Base-by-base conservation (phyloP, 345 rosid genomes). In the Dipteronia dyeriana region DNA sequence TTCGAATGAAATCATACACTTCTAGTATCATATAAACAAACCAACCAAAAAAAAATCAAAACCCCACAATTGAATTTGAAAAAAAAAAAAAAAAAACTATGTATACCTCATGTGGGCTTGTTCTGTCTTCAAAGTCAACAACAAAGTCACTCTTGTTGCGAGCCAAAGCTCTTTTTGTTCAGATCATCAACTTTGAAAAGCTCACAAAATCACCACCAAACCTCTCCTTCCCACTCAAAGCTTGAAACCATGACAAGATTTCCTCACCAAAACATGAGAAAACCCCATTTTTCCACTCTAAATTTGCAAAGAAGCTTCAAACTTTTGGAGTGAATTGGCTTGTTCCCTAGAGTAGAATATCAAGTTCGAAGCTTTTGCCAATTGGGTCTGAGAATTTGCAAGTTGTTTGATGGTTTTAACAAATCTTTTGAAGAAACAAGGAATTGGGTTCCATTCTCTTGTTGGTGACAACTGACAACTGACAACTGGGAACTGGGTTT, bases 31-130 rank as follows among this genome's bases (percentile, higher is more conserved):
- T 22, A 45, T 22, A 60, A 43, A 29, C n/a, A 62, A 47, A 74
- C 45, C 68, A 62, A 25, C 65, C 13, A 45, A 45, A 13, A n/a
- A n/a, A n/a, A 23, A 41, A 38, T 22, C 16, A 14, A 65, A 65
- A 19, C 14, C 10, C 5, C 57, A 22, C 19, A 20, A 20, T 16
- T 14, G 2, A 20, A 43, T 56, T 10, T 14, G 49, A 9, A 45
- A 25, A 69, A 4, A 6, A 54, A 51, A 29, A 34, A 38, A 20
- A 56, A 59, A 69, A 20, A 26, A 49, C 12, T 66, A 29, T 41
- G 26, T 7, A 72, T 84, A 93, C 97, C 97, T 90, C 96, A 75
- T 47, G 25, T 7, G 97, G 97, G 84, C 98, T 93, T 66, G 87
- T 86, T 87, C 98, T 90, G 81, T 87, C 95, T 39, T 86, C 85